Percentiles rank a stretch among this genome's conserved stretches.
Conservation (phyloP, 2,329 filamentous ascomycete species). For the Stagonosporopsis tanaceti region DNA sequence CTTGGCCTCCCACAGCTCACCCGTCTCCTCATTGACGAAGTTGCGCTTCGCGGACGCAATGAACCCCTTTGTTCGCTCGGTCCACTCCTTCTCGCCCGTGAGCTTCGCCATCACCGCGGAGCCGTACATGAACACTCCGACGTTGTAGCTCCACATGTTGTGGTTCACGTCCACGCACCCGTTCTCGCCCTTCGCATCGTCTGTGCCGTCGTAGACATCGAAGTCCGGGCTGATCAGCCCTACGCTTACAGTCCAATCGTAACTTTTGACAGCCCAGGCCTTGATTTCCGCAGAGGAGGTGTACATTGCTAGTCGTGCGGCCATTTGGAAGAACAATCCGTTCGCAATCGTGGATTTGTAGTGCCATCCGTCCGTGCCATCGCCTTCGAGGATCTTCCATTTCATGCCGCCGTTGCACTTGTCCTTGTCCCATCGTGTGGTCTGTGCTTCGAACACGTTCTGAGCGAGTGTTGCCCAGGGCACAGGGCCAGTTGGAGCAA, state of each 20-base stretch:
- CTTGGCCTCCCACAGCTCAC: conserved; percentile 61
- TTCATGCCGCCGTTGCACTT: conserved; percentile 70
- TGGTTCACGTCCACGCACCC: conserved; percentile 52
- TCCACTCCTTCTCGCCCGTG: conserved; percentile 32
- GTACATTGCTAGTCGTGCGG: conserved; percentile 73
- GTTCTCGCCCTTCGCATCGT: conserved; percentile 48
- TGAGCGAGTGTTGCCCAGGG: conserved; percentile 70
- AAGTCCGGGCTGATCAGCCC: conserved; percentile 59
- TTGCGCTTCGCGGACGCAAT: conserved; percentile 35
- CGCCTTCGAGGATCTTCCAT: conserved; percentile 80
- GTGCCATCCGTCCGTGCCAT: conserved; percentile 70
- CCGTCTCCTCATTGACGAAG: conserved; percentile 31
- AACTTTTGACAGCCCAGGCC: conserved; percentile 70
- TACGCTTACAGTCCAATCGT: conserved; percentile 60
- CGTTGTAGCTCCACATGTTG: conserved; percentile 58
- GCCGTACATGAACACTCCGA: conserved; percentile 64
- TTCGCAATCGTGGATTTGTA: conserved; percentile 85
- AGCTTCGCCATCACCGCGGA: conserved; percentile 38
- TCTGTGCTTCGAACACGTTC: conserved; percentile 76
- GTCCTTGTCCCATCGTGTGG: conserved; percentile 70
- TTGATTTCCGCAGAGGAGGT: conserved; percentile 62
- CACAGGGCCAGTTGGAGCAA: conserved; percentile 57
- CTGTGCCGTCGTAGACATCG: conserved; percentile 62
- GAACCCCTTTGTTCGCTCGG: conserved; percentile 46
- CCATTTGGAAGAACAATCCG: conserved; percentile 80